These are phyloP conservation scores for Fusarium foetens DNA, from an alignment of 2,329 filamentous ascomycete species.

Conservation along the genomic window DNA sequence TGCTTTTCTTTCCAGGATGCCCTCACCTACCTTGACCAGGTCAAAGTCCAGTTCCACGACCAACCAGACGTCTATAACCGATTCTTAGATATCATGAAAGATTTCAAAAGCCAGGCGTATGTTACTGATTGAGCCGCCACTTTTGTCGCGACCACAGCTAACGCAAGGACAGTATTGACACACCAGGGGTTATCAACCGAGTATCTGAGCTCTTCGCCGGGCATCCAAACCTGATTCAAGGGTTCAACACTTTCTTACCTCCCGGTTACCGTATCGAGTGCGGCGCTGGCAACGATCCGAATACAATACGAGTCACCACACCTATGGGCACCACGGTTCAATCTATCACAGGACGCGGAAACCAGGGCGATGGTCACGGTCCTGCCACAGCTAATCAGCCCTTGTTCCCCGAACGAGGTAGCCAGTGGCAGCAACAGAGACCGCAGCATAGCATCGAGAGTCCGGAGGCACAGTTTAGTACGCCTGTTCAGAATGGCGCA, in stretches of 20 bases:
- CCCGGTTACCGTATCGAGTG: conserved; percentile 97
- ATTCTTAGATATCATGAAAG: conserved; percentile 99
- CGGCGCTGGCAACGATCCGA: conserved; percentile 90
- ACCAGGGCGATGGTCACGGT: conserved; percentile 57
- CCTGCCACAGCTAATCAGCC: conserved; percentile 53
- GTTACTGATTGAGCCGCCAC: conserved; percentile 48
- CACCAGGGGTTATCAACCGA: conserved; percentile 94
- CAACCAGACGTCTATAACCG: conserved; percentile 97
- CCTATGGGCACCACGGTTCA: conserved; percentile 97
- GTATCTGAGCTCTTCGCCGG: conserved; percentile 96
- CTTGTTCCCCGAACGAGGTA: conserved; percentile 59
- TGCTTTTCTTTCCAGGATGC: conserved; percentile 63
- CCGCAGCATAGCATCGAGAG: conserved; percentile 69
- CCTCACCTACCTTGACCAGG: conserved; percentile 95
- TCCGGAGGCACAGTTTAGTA: conserved; percentile 70
- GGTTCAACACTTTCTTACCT: conserved; percentile 97
- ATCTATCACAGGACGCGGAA: conserved; percentile 73
- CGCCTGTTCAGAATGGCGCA: conserved; percentile 62
- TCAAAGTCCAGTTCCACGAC: conserved; percentile 97
- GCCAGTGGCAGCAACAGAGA: conserved; percentile 68
- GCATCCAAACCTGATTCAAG: conserved; percentile 94
- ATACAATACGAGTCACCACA: conserved; percentile 95
- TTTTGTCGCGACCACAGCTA: conserved; percentile 29
- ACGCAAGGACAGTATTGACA: conserved; percentile 77
- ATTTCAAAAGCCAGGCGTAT: conserved; percentile 97